A percentile compares a stretch with the other conserved stretches of the same genome.
Conservation (phyloP, 2,329 filamentous ascomycete species). For the Didymella arachidicola region DNA sequence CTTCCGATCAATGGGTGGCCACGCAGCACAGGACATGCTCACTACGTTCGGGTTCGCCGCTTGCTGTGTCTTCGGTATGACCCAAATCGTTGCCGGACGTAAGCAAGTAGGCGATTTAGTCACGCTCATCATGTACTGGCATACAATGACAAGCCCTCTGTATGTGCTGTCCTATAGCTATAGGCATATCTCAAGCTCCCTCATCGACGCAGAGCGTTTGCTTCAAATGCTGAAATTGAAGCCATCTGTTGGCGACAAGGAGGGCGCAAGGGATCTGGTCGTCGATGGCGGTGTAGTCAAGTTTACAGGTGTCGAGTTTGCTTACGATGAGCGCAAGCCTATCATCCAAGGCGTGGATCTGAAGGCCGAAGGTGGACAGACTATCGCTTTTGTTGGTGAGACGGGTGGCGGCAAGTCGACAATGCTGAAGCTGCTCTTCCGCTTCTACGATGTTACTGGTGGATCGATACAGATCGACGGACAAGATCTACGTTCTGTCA, state of each 20-base stretch:
- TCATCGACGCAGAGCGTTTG: slow-evolving; percentile 72
- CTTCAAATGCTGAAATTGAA: slow-evolving; percentile 66
- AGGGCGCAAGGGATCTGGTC: slow-evolving; percentile 50
- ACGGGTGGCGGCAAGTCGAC: slow-evolving; percentile 71
- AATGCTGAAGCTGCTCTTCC: slow-evolving; percentile 66
- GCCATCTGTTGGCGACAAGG: slow-evolving; percentile 60
- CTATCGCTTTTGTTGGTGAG: slow-evolving; percentile 67
- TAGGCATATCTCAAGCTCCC: slow-evolving; percentile 58
- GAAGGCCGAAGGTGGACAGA: slow-evolving; percentile 60
- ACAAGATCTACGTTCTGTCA: slow-evolving; percentile 67
- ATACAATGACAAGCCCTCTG: slow-evolving; percentile 56
- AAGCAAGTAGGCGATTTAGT: slow-evolving; percentile 68
- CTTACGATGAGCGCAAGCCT: slow-evolving; percentile 62
- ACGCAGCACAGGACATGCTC: slow-evolving; percentile 56
- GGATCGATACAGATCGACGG: slow-evolving; percentile 66
- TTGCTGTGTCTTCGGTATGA: slow-evolving; percentile 61
- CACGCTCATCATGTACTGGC: slow-evolving; percentile 71
- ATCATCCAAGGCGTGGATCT: slow-evolving; percentile 62
- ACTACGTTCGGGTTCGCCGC: slow-evolving; percentile 60
- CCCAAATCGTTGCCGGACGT: slow-evolving; percentile 59
- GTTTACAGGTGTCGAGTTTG: slow-evolving; percentile 64
- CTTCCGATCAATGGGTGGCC: slow-evolving; percentile 42
- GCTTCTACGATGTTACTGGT: slow-evolving; percentile 65
- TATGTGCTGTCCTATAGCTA: slow-evolving; percentile 60
- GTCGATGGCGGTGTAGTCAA: slow-evolving; percentile 59